A percentile compares a stretch with the other conserved stretches of the same genome.
phyloP scores from a whole-genome alignment of 75 land plant genomes.

The Isoetes taiwanensis region DNA sequence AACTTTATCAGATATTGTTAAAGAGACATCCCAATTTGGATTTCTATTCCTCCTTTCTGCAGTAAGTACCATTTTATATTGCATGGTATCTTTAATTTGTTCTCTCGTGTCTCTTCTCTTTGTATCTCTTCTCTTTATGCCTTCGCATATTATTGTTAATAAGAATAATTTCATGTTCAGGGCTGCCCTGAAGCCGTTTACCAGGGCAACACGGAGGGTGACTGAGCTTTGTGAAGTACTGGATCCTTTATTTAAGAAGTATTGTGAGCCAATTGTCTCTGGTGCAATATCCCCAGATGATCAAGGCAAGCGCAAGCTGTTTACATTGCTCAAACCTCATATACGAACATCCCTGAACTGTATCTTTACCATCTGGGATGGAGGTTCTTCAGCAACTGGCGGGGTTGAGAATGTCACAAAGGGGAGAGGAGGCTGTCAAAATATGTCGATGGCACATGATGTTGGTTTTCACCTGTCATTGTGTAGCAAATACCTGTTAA shows the following conservation, averaged over 20 bases:
- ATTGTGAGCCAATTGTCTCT: conserved; percentile 55
- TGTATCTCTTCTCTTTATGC: background rate
- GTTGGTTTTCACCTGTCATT: conserved; percentile 65
- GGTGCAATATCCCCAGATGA: conserved; percentile 37
- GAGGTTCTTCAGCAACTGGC: conserved; percentile 14
- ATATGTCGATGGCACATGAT: conserved; percentile 24
- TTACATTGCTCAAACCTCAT: conserved; percentile 57
- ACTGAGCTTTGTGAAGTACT: conserved; percentile 64
- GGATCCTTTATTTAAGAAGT: conserved; percentile 49
- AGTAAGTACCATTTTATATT: conserved; percentile 25
- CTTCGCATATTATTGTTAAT: background rate
- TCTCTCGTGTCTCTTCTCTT: background rate
- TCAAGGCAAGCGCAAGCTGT: conserved; percentile 62
- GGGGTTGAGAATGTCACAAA: conserved; percentile 7
- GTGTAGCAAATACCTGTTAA: conserved; percentile 79
- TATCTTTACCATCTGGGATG: conserved; percentile 12
- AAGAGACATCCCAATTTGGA: conserved; percentile 48
- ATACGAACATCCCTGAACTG: conserved; percentile 47
- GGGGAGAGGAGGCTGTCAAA: conserved; percentile 12
- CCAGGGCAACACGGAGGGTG: conserved; percentile 53
- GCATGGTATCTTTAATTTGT: background rate
- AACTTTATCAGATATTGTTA: conserved; percentile 63
- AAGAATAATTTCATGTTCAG: conserved; percentile 20
- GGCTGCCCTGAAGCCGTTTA: conserved; percentile 71
- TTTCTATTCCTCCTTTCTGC: conserved; percentile 70